phyloP scores from a whole-genome alignment of 768 basidiomycete genomes.

The Tricholoma furcatifolium region DNA sequence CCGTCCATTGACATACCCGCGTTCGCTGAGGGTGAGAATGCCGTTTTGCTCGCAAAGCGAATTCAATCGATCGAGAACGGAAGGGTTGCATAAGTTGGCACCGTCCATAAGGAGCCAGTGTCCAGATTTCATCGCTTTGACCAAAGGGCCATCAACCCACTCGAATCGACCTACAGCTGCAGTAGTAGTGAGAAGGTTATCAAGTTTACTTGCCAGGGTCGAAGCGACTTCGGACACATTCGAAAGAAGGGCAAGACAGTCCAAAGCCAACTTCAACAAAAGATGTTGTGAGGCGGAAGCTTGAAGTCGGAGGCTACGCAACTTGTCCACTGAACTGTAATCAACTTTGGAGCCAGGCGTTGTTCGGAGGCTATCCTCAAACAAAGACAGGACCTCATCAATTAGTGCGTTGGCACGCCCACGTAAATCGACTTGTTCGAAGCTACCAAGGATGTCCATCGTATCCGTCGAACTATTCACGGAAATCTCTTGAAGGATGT shows the following conservation, averaged over 20 bases:
- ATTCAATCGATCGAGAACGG: constrained; percentile 94
- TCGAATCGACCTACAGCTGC: constrained; percentile 64
- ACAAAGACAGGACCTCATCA: constrained; percentile 36
- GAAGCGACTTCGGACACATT: constrained; percentile 3
- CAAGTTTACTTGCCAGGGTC: constrained; percentile 20
- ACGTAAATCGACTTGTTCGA: constrained; percentile 82
- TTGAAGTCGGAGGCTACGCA: constrained; percentile 21
- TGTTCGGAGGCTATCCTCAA: constrained; percentile 39
- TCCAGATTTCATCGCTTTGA: constrained; percentile 82
- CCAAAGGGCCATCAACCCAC: constrained; percentile 93
- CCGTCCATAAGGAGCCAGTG: constrained; percentile 90
- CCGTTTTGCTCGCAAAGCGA: constrained; percentile 92
- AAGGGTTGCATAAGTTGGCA: constrained; percentile 93
- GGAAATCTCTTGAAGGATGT: constrained; percentile 65
- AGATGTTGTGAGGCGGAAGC: constrained; percentile 5
- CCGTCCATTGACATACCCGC: constrained; percentile 76
- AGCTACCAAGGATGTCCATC: constrained; percentile 91
- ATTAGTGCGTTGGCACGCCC: constrained; percentile 37
- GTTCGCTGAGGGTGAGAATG: constrained; percentile 80
- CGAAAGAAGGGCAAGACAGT: constrained; percentile 14
- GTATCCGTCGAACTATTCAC: constrained; percentile 90
- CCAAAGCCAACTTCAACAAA: constrained; percentile 14
- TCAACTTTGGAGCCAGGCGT: constrained; percentile 26
- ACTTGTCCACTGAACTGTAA: constrained; percentile 17
- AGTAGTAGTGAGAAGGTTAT: constrained; percentile 19